Evolutionary conservation across 495 filamentous ascomycete species (phyloP).

Genomic region (Tuber melanosporum): DNA sequence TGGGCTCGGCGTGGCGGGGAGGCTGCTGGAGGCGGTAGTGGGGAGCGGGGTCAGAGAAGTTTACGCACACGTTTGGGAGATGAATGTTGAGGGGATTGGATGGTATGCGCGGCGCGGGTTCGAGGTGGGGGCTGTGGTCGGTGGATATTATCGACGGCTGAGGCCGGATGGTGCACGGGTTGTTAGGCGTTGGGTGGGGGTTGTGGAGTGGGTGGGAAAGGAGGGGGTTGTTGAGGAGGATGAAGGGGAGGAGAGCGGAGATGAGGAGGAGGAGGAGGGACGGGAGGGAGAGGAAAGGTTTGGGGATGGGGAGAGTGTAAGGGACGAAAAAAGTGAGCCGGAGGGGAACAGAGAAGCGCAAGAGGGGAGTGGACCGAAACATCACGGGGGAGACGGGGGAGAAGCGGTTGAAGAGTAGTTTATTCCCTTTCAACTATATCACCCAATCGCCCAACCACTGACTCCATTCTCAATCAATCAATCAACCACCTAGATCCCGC

Average conservation of each 20-base stretch:
- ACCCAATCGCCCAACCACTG: neutral
- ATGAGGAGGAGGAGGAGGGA: neutral
- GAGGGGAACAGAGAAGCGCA: neutral
- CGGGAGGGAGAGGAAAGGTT: neutral
- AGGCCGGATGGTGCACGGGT: too few species aligned
- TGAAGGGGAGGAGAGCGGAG: too few species aligned
- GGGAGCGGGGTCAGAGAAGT: slow-evolving; percentile 43
- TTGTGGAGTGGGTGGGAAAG: too few species aligned
- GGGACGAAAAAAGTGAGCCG: neutral
- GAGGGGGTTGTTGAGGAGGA: too few species aligned
- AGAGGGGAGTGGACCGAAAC: neutral
- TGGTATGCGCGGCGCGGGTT: slow-evolving; percentile 58
- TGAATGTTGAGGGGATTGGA: slow-evolving; percentile 72
- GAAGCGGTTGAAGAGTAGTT: neutral
- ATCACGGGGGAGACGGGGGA: neutral
- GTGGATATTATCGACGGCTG: too few species aligned
- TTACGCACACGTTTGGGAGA: slow-evolving; percentile 91
- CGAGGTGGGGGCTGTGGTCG: too few species aligned
- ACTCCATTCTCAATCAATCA: neutral
- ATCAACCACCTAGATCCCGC: neutral
- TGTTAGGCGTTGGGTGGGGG: too few species aligned
- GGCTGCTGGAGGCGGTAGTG: slow-evolving; percentile 49
- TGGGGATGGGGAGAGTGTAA: neutral
- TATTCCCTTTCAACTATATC: neutral
- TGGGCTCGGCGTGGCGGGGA: slow-evolving; percentile 66